Conservation (phyloP, 2,329 filamentous ascomycete species). For the Akanthomyces lecanii region DNA sequence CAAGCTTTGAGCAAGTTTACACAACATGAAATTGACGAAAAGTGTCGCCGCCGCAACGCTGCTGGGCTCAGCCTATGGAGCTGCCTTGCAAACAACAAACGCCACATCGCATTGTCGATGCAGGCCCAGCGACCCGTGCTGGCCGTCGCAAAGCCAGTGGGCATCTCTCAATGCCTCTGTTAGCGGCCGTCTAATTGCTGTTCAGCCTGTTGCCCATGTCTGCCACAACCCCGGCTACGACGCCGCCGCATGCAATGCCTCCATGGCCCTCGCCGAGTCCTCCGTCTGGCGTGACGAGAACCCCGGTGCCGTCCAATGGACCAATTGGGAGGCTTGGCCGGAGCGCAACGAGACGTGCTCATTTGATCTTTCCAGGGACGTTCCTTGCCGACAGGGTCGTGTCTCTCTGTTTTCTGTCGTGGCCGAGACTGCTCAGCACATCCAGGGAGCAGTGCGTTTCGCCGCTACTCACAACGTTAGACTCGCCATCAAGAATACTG, state of each 20-base stretch:
- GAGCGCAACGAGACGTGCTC: conserved; percentile 33
- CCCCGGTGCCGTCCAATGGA: conserved; percentile 33
- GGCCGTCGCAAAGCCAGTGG: conserved; percentile 46
- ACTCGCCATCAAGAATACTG: conserved; percentile 33
- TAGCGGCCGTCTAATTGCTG: conserved; percentile 45
- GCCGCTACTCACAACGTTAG: conserved; percentile 30
- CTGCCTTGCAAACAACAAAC: background rate
- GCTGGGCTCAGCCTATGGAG: background rate
- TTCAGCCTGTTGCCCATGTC: conserved; percentile 44
- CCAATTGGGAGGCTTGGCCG: conserved; percentile 38
- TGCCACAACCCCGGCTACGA: conserved; percentile 47
- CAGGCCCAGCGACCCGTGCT: conserved; percentile 46
- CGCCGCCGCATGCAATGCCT: conserved; percentile 35
- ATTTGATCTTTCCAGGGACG: conserved; percentile 25
- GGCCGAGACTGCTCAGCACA: conserved; percentile 28
- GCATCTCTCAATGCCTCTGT: conserved; percentile 45
- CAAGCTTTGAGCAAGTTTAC: background rate
- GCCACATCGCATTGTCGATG: conserved; percentile 34
- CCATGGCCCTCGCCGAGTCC: conserved; percentile 28
- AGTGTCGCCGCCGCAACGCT: background rate
- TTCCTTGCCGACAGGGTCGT: conserved; percentile 31
- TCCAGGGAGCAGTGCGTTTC: conserved; percentile 36
- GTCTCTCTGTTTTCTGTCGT: conserved; percentile 34
- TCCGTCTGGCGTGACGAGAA: conserved; percentile 33
- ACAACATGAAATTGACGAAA: background rate